Evolutionary conservation across 2,329 filamentous ascomycete species (phyloP), one percentile per base, ranked within the genome.

Genomic region (Colletotrichum siamense): DNA sequence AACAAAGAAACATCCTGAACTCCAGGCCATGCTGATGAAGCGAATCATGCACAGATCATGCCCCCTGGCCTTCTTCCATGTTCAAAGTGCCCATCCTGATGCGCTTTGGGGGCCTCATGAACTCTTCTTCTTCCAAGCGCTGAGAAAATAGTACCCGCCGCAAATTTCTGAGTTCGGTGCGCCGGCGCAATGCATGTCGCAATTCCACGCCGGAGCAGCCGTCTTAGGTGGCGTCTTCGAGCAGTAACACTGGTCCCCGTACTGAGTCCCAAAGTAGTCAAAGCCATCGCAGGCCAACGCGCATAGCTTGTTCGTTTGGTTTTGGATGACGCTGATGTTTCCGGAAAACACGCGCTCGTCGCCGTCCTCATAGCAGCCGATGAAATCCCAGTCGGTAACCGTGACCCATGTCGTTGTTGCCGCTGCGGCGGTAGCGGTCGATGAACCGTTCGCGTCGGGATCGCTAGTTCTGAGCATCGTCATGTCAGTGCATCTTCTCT

Each of bases 151-250:
- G 30, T 72, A 67, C 1, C 69, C 62, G 6, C 73, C 73, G 62
- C 69, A 72, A 4, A 75, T 68, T 15, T 75, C 73, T 8, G 73
- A 75, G 13, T 65, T 72, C 15, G 36, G 36, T n/a, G 73, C 62
- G 16, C 69, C 73, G 15, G 32, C 70, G 55, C 73, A 72, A 30
- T 72, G 69, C 73, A 67, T 72, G 8, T 75, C 24, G 62, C 73
- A 75, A n/a, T 67, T 75, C 73, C 73, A 75, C 6, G 24, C 22
- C 28, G 68, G 73, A 26, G 68, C 62, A 5, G 6, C 52, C 6
- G 69, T 68, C 52, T 36, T 24, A 4, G 73, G 62, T 12, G 69
- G 34, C 13, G 69, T 75, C n/a, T 49, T 52, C 3, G 62, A 75
- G 39, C 52, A 71, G 28, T 67, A 75, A 16, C 73, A 72, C n/a